phyloP scores from a whole-genome alignment of 148 eudicot species.

The Hydrangea macrophylla region DNA sequence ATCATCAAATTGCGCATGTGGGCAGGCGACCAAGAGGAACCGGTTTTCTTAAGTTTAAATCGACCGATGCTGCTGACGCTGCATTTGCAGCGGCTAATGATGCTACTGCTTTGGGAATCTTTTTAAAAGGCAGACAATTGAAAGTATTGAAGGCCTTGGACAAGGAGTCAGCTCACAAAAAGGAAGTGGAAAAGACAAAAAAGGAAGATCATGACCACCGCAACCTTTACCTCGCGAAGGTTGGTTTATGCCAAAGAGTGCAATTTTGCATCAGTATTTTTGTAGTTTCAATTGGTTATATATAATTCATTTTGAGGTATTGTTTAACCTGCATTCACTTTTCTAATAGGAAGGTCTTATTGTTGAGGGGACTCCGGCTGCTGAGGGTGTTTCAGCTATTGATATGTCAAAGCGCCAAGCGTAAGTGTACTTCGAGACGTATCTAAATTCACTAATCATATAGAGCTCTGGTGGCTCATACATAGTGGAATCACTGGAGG shows the following conservation, averaged over 20 bases:
- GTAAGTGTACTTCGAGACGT: slow-evolving; percentile 44
- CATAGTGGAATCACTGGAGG: too few relatives aligned
- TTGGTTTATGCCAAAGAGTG: slow-evolving; percentile 17
- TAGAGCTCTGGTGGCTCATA: too few relatives aligned
- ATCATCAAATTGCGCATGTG: slow-evolving; percentile 19
- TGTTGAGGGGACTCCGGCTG: slow-evolving; percentile 87
- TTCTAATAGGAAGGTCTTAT: slow-evolving; percentile 81
- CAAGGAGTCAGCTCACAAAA: slow-evolving; percentile 81
- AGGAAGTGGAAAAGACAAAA: slow-evolving; percentile 62
- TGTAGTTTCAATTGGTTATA: slow-evolving; percentile 6
- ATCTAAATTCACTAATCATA: too few relatives aligned
- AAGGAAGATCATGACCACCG: slow-evolving; percentile 78
- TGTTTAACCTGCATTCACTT: neutral
- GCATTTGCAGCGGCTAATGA: slow-evolving; percentile 70
- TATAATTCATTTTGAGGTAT: neutral
- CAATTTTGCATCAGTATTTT: neutral
- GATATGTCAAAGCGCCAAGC: slow-evolving; percentile 79
- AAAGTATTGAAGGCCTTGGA: slow-evolving; percentile 83
- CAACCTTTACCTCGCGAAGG: slow-evolving; percentile 92
- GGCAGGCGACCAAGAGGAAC: slow-evolving; percentile 92
- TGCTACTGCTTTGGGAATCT: slow-evolving; percentile 68
- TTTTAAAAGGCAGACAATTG: slow-evolving; percentile 79
- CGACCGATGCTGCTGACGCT: slow-evolving; percentile 60
- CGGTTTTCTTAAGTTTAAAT: slow-evolving; percentile 81
- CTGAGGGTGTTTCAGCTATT: slow-evolving; percentile 83